Evolutionary conservation across 805 yeast species (phyloP).

Genomic region (Starmerella ratchasimensis): DNA sequence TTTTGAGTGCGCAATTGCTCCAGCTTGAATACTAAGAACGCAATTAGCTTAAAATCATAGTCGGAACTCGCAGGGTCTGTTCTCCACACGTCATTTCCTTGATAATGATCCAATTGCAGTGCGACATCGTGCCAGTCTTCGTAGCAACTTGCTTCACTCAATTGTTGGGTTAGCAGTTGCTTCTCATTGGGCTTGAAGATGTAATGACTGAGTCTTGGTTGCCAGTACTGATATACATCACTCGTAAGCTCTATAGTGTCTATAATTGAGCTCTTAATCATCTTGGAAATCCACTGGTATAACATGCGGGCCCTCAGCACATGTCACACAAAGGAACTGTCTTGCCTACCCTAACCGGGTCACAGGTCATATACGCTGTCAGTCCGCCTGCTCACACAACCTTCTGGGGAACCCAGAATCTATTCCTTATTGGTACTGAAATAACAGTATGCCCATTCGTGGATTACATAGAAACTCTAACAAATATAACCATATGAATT

Average conservation of each 20-base stretch:
- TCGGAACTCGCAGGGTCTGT: constrained; percentile 67
- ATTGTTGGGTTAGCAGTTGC: constrained; percentile 18
- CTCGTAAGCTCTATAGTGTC: constrained; percentile 13
- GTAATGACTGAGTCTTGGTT: constrained; percentile 13
- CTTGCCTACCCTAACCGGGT: too few species aligned
- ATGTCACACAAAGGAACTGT: too few species aligned
- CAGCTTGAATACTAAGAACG: constrained; percentile 54
- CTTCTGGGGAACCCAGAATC: too few species aligned
- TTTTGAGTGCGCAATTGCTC: constrained; percentile 42
- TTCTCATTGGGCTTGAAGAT: constrained; percentile 18
- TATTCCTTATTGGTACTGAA: too few species aligned
- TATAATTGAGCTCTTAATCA: too few species aligned
- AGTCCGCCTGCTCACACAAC: too few species aligned
- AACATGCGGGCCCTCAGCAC: too few species aligned
- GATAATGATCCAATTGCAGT: constrained; percentile 31
- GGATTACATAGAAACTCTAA: too few species aligned
- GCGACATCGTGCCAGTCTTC: constrained; percentile 51
- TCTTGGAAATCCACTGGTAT: too few species aligned
- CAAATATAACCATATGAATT: too few species aligned
- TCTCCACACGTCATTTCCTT: constrained; percentile 38
- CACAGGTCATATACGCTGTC: too few species aligned
- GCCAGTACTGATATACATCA: constrained; percentile 23
- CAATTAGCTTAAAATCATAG: constrained; percentile 73
- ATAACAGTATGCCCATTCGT: too few species aligned
- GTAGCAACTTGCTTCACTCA: constrained; percentile 37